phyloP scores from a whole-genome alignment of 441 rosid species.

The Populus hybrid region DNA sequence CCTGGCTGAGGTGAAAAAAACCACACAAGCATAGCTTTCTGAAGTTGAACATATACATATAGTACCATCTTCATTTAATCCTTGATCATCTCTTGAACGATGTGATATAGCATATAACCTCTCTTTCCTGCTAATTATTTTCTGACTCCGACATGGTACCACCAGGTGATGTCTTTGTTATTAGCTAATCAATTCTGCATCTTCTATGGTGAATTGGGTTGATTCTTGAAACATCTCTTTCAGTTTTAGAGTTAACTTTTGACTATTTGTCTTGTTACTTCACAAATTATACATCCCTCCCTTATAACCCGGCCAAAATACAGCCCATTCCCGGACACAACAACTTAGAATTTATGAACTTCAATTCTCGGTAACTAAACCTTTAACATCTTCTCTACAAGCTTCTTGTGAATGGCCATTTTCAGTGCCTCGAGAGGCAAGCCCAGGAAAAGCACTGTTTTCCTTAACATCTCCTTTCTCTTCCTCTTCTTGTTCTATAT shows the following conservation, averaged over 20 bases:
- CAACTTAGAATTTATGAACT: slow-evolving; percentile 20
- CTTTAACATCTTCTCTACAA: slow-evolving; percentile 15
- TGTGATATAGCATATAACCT: background rate
- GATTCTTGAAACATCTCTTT: background rate
- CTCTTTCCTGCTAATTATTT: background rate
- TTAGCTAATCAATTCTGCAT: background rate
- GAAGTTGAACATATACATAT: background rate
- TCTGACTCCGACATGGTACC: background rate
- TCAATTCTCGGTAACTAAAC: background rate
- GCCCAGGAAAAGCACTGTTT: slow-evolving; percentile 32
- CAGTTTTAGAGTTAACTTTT: background rate
- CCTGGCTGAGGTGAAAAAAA: background rate
- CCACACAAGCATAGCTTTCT: background rate
- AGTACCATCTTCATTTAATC: background rate
- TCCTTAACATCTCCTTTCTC: slow-evolving; percentile 49
- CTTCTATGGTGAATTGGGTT: background rate
- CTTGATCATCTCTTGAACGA: background rate
- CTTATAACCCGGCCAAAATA: slow-evolving; percentile 15
- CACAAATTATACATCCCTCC: background rate
- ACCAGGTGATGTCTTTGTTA: background rate
- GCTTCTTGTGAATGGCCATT: slow-evolving; percentile 38
- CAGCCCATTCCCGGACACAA: slow-evolving; percentile 20
- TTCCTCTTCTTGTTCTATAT: slow-evolving; percentile 37
- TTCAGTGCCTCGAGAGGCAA: slow-evolving; percentile 15
- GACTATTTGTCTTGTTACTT: background rate